Evolutionary conservation across 2,329 filamentous ascomycete species (phyloP).

Genomic region (Simplicillium aogashimaense): DNA sequence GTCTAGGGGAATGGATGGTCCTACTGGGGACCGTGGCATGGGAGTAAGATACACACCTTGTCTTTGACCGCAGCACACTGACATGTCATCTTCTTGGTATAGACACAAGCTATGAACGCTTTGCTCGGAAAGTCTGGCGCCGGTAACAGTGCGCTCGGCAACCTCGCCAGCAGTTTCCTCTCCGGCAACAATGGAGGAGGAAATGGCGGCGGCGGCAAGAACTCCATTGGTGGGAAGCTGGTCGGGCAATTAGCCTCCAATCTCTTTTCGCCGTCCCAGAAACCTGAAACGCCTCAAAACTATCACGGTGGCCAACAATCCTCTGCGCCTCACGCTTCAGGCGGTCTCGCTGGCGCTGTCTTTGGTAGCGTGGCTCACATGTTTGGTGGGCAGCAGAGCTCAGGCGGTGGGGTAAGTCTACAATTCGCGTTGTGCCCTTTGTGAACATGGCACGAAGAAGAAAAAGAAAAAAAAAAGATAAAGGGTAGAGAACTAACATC

Average conservation of each 20-base stretch:
- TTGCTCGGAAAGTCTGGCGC: conserved; percentile 37
- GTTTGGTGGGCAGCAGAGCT: conserved; percentile 34
- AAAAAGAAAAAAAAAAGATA: background rate
- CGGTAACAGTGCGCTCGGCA: conserved; percentile 30
- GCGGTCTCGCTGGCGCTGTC: conserved; percentile 41
- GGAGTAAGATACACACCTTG: conserved; percentile 41
- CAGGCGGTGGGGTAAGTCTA: conserved; percentile 21
- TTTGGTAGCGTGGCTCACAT: conserved; percentile 48
- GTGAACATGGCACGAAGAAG: too few relatives aligned
- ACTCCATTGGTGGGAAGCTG: conserved; percentile 40
- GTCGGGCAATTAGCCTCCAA: conserved; percentile 47
- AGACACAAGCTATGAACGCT: conserved; percentile 53
- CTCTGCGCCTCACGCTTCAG: conserved; percentile 26
- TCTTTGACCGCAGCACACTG: background rate
- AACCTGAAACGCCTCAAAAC: conserved; percentile 34
- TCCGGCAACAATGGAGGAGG: conserved; percentile 23
- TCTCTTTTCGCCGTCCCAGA: conserved; percentile 39
- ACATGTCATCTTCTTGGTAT: conserved; percentile 1
- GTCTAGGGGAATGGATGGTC: conserved; percentile 40
- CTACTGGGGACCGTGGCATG: conserved; percentile 49
- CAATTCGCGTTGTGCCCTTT: background rate
- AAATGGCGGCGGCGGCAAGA: conserved; percentile 23
- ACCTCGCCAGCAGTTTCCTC: conserved; percentile 37
- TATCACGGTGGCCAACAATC: conserved; percentile 38
- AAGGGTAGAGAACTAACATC: background rate